Evolutionary conservation across 176 grass and related monocot species (phyloP).

Genomic region (Puya raimondii): DNA sequence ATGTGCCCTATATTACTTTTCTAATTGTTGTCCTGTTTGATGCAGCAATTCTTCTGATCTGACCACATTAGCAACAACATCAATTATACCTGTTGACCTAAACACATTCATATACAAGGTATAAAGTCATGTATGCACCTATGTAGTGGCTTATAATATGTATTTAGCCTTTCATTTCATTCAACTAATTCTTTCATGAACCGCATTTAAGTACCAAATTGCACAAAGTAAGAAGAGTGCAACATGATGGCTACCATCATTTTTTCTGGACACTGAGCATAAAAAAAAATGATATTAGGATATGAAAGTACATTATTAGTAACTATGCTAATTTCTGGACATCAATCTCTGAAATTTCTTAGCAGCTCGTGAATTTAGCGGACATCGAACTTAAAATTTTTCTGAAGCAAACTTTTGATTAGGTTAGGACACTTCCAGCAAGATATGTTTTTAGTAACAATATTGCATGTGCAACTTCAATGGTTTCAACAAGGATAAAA

Average conservation of each 20-base stretch:
- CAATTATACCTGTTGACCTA: constrained; percentile 77
- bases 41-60: constrained; percentile 70
- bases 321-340: neutral
- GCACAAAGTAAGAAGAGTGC: no score
- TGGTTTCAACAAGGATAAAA: neutral
- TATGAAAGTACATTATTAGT: neutral
- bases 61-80: constrained; percentile 62
- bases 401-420: neutral
- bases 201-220: no score
- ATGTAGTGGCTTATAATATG: neutral
- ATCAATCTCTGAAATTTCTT: neutral
- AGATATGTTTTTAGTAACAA: neutral
- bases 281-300: no score
- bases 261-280: no score
- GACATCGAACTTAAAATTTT: neutral
- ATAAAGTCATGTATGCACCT: constrained; percentile 12
- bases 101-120: constrained; percentile 92
- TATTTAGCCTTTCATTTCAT: neutral
- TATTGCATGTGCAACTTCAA: neutral
- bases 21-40: constrained; percentile 11
- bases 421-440: neutral
- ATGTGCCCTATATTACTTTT: neutral
- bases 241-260: no score
- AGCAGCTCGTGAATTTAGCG: neutral
- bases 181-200: no score